Evolutionary conservation across 2,329 filamentous ascomycete species (phyloP), one percentile per base, ranked within the genome.

Genomic region (Ustilaginoidea virens): DNA sequence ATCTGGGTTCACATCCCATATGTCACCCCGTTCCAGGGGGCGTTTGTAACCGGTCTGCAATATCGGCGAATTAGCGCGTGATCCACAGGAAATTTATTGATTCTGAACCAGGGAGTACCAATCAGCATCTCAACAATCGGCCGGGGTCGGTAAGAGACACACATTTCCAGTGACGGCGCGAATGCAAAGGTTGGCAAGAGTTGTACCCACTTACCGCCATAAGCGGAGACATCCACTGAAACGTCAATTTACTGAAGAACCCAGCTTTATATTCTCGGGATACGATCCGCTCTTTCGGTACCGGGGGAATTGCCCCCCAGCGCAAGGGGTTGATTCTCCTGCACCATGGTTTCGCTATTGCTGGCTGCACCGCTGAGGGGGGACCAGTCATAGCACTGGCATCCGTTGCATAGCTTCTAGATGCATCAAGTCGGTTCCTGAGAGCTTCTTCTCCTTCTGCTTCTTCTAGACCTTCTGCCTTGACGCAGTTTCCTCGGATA

Each of bases 211-310:
- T 56, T 51, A 78, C 76, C 37, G 56, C 64, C 86, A 96, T 96
- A 31, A 96, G 48, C 2, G 82, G 76, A 1, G 74, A 73, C 65
- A 94, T 87, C 87, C 87, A 96, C 49, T 83, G 72, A 47, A 93
- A 96, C 4, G 77, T 78, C 14, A 92, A 49, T 32, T 63, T 49
- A 54, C 81, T 92, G 37, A 90, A 66, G 44, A 85, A 76, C 2
- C 67, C 58, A 5, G 86, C 86, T 4, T 58, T 63, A 47, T 82
- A 63, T 54, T 94, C 86, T 36, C 67, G 69, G 5, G 72, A 85
- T 1, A 61, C 49, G 5, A 40, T 42, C 32, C 61, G 60, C 40
- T 62, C 60, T 27, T 63, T 52, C 21, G 74, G 73, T 1, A 76
- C 55, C 0, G 65, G 57, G 2, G 71, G 68, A 2, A 63, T 52